Conservation (phyloP, 2,329 filamentous ascomycete species). For the Coleophoma crateriformis region DNA sequence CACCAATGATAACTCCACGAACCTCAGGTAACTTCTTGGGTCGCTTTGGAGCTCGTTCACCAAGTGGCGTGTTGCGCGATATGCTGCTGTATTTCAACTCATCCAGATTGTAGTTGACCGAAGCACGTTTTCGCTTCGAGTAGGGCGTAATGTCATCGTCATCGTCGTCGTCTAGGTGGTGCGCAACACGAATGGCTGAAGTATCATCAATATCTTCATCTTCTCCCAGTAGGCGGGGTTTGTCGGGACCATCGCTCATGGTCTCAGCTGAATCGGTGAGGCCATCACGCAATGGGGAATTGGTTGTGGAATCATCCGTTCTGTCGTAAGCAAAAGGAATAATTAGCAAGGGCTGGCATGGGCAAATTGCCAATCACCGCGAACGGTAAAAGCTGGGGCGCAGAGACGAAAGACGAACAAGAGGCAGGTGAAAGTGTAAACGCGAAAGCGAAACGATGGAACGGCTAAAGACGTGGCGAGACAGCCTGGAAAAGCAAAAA, state of each 20-base stretch:
- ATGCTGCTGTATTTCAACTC: constrained; percentile 34
- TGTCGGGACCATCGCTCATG: not conserved
- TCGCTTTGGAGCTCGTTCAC: constrained; percentile 16
- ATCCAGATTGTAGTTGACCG: constrained; percentile 42
- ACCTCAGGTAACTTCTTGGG: constrained; percentile 12
- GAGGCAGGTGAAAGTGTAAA: too few relatives aligned
- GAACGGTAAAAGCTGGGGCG: too few relatives aligned
- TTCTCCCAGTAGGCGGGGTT: not conserved
- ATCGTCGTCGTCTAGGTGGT: constrained; percentile 27
- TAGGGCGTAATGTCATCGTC: constrained; percentile 33
- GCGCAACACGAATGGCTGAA: constrained; percentile 13
- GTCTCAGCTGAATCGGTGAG: constrained; percentile 4
- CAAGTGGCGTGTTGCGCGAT: constrained; percentile 7
- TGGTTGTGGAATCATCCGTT: constrained; percentile 10
- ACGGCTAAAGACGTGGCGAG: not conserved
- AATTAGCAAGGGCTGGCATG: not conserved
- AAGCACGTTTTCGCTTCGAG: constrained; percentile 50
- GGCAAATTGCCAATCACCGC: too few relatives aligned
- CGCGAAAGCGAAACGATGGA: not conserved
- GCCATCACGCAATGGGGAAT: constrained; percentile 7
- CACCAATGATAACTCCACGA: constrained; percentile 39
- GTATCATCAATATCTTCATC: constrained; percentile 9
- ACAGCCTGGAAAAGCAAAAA: not conserved
- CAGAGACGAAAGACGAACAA: too few relatives aligned
- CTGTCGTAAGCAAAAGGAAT: constrained; percentile 2